Base-by-base conservation (phyloP, 345 rosid genomes). In the Linum tenue region DNA sequence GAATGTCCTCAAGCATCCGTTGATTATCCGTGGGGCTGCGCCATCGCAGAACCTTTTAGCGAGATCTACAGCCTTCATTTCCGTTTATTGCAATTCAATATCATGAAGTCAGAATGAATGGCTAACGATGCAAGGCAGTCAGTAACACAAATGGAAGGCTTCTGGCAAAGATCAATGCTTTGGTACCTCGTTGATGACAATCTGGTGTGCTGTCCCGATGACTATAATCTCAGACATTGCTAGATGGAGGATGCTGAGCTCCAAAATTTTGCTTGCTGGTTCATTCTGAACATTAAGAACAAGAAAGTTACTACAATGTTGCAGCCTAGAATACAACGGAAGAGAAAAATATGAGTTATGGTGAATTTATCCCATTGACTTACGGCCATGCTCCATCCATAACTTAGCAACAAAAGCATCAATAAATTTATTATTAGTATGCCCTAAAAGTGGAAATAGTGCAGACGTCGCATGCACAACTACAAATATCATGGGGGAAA, bases 21-120 rank as follows among this genome's bases (percentile, higher is more conserved):
- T 94, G 63, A 94, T 90, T 58, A 88, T 73, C 39, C 99, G 90
- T 31, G 97, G 97, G 4, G 95, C 97, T 36, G 95, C 77, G 60
- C 99, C 99, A 56, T 94, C 97, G 36, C 99, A 94, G 77, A 94
- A 94, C 65, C 99, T 82, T 68, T 94, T 94, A 15, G 97, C 92
- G 59, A 94, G 96, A 81, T 94, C 99, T 60, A 94, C 91, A 70
- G 96, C 96, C 97, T 94, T 79, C 67, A 72, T 44, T 12, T 22
- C 31, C 31, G 31, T 0, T 22, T 22, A 22, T 22, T 22, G 31
- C 48, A n/a, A n/a, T n/a, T n/a, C n/a, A n/a, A 60, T 37, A 53
- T 37, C 12, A 31, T 5, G 16, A 22, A 53, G 55, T 41, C 55
- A 39, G 43, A n/a, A 40, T 56, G 50, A 48, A 40, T 56, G 50